These are phyloP conservation scores for Mucor racemosus DNA, from an alignment of 371 early-diverging fungal species.

Conservation along the genomic window DNA sequence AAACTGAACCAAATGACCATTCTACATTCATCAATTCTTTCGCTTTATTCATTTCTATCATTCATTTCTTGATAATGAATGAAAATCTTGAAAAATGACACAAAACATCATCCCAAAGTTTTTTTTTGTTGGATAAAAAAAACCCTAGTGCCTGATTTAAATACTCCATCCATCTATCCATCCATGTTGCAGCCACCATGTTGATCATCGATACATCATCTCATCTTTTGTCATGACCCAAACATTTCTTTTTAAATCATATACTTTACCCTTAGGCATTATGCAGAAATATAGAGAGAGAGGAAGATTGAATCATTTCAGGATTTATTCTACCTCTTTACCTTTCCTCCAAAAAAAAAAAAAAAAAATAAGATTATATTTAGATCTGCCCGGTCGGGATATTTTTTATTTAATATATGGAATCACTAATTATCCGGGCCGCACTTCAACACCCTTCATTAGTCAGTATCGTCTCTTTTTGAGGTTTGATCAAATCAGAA, in stretches of 20 bases:
- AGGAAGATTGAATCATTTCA: slow-evolving; percentile 13
- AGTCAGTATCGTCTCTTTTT: no score
- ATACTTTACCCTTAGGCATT: slow-evolving; percentile 30
- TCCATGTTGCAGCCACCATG: slow-evolving; percentile 13
- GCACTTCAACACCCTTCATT: no score
- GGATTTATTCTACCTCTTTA: slow-evolving; percentile 4
- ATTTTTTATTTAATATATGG: no score
- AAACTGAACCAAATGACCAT: slow-evolving; percentile 2
- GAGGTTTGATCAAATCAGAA: neutral
- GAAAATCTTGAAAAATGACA: slow-evolving; percentile 1
- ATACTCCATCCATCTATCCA: neutral
- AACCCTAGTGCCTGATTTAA: neutral
- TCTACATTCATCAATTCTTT: slow-evolving; percentile 3
- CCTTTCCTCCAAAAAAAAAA: no score
- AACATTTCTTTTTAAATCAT: neutral
- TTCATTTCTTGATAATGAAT: slow-evolving; percentile 4
- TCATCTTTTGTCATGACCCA: neutral
- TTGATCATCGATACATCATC: slow-evolving; percentile 13
- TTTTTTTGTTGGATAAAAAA: no score
- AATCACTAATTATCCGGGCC: neutral
- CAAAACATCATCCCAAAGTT: neutral
- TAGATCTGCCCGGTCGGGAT: neutral
- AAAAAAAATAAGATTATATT: no score
- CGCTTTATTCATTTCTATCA: slow-evolving; percentile 8
- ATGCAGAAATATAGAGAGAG: slow-evolving; percentile 30